phyloP scores from a whole-genome alignment of 352 stramenopile species.

The Blastocystis sp. region DNA sequence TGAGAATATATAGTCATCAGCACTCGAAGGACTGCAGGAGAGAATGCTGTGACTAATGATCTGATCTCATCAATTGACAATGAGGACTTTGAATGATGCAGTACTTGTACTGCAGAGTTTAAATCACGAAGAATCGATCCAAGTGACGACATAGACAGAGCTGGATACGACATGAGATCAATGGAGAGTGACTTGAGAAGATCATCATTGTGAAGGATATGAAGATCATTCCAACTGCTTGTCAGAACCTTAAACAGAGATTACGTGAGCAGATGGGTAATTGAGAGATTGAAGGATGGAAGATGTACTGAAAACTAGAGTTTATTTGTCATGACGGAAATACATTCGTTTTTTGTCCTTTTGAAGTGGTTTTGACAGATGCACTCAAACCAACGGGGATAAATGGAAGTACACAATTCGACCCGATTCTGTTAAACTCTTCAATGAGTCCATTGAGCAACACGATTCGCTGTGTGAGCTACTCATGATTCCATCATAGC shows the following conservation, averaged over 20 bases:
- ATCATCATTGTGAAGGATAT: not conserved
- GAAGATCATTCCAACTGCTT: slow-evolving; percentile 9
- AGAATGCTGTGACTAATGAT: not conserved
- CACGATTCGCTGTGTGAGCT: not conserved
- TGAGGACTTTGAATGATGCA: not conserved
- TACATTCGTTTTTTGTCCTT: not conserved
- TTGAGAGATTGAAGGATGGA: not conserved
- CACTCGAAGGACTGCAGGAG: not conserved
- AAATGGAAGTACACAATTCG: slow-evolving; percentile 2
- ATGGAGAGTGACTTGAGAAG: not conserved
- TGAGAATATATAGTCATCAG: not conserved
- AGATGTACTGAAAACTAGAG: slow-evolving; percentile 23
- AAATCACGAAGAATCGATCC: not conserved
- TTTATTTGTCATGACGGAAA: not conserved
- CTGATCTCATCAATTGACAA: not conserved
- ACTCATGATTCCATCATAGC: not conserved
- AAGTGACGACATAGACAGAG: slow-evolving; percentile 6
- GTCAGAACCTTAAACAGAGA: not conserved
- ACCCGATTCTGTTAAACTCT: not conserved
- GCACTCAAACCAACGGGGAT: slow-evolving; percentile 22
- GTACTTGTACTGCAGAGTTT: not conserved
- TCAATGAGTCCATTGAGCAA: not conserved
- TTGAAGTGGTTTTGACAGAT: not conserved
- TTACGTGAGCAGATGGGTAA: not conserved
- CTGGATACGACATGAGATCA: not conserved